Base-by-base conservation (phyloP, 2,329 filamentous ascomycete genomes). In the Pezicula rhizophila region DNA sequence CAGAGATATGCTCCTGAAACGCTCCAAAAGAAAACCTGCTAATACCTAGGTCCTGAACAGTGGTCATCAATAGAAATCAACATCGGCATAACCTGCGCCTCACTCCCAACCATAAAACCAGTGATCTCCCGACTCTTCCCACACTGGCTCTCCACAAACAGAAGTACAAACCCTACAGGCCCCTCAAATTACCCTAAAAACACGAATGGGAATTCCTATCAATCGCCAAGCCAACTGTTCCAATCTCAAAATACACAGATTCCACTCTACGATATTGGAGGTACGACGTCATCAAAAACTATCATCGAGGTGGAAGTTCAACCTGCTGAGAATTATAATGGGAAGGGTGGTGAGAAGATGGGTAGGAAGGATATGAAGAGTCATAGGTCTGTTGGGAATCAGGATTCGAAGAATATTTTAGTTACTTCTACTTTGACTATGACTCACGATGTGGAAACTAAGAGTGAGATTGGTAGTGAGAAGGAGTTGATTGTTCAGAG, bases 41-140 rank as follows among this genome's bases (percentile, higher is more conserved):
- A 23, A 23, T 23, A 23, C 23, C 23, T 7, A 23, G 6, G 23
- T 23, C 23, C 23, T 23, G 6, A 23, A 23, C 23, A 23, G 23
- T 74, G 74, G 70, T 71, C 68, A 20, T 67, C 70, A 48, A 67
- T 78, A 44, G 74, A 78, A 53, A 65, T 76, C 50, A 76, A 74
- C 48, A 63, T 70, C 6, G 74, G 68, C 23, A 71, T 78, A 37
- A 59, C 71, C 25, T 78, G 74, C 53, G 73, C 73, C 18, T 73
- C 68, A 4, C 65, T 75, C 0, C 73, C 76, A 0, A 70, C 75
- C 0, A 63, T 78, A 6, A 77, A 77, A 48, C 74, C 74, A 0
- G 52, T 63, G n/a, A 71, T 74, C 52, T 53, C 57, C 23, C 59
- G 60, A 33, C 37, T 59, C 28, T 53, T 61, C 41, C 59, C 59